Conservation (phyloP, 495 filamentous ascomycete genomes). For the Lasiosphaeriaceae sp. region DNA sequence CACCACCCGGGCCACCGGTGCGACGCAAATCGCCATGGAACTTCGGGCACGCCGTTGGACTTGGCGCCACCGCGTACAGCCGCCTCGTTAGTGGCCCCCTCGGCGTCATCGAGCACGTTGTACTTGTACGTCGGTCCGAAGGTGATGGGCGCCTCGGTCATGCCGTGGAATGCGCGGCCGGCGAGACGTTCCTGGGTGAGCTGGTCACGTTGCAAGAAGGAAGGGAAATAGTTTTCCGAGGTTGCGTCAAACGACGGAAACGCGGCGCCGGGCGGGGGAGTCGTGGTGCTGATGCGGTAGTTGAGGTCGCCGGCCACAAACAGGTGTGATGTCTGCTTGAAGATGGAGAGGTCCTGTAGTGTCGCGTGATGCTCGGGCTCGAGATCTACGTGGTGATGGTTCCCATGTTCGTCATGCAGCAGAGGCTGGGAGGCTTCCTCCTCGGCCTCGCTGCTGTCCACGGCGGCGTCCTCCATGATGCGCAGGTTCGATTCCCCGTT, state of each 20-base stretch:
- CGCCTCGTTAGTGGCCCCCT: slow-evolving; percentile 17
- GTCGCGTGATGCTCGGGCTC: slow-evolving; percentile 9
- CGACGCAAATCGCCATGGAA: slow-evolving; percentile 69
- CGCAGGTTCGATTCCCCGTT: not conserved
- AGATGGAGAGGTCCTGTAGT: slow-evolving; percentile 53
- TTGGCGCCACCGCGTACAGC: slow-evolving; percentile 9
- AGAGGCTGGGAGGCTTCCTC: slow-evolving; percentile 21
- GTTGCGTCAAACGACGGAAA: slow-evolving; percentile 60
- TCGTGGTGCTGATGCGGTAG: slow-evolving; percentile 70
- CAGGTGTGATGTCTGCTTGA: slow-evolving; percentile 67
- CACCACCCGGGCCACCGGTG: slow-evolving; percentile 93
- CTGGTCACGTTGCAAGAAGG: slow-evolving; percentile 72
- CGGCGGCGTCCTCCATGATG: not conserved
- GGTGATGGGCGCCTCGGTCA: slow-evolving; percentile 66
- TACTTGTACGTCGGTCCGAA: slow-evolving; percentile 95
- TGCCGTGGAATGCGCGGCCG: slow-evolving; percentile 66
- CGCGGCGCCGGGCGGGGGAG: slow-evolving; percentile 49
- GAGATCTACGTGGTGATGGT: slow-evolving; percentile 1
- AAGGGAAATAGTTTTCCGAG: slow-evolving; percentile 40
- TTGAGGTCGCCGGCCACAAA: slow-evolving; percentile 92
- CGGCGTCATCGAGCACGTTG: slow-evolving; percentile 31
- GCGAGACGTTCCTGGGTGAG: slow-evolving; percentile 62
- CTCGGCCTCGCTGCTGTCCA: slow-evolving; percentile 24
- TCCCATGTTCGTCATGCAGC: slow-evolving; percentile 6
- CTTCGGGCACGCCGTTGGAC: slow-evolving; percentile 24